Base-by-base conservation (phyloP, 306 rosid species). In the Neltuma alba region DNA sequence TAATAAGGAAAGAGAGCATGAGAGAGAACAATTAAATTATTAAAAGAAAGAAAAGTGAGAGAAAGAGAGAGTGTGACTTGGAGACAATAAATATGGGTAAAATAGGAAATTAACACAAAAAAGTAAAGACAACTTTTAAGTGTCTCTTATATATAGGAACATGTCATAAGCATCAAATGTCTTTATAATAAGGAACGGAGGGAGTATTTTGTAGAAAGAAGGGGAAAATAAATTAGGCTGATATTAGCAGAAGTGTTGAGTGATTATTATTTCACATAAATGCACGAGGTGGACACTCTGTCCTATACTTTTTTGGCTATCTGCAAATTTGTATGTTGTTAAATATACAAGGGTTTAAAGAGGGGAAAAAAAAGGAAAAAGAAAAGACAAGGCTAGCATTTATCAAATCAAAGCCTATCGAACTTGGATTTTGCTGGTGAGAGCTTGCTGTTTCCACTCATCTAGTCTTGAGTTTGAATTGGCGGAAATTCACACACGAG, bases 151-250 rank as follows among this genome's bases (percentile, higher is more conserved):
- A n/a, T n/a, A n/a, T n/a, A n/a, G n/a, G n/a, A n/a, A n/a, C n/a
- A n/a, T n/a, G n/a, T n/a, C n/a, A n/a, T n/a, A n/a, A n/a, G n/a
- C n/a, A n/a, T n/a, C n/a, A n/a, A n/a, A n/a, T n/a, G n/a, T n/a
- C n/a, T n/a, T n/a, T n/a, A n/a, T n/a, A n/a, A n/a, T n/a, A n/a
- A n/a, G n/a, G n/a, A n/a, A n/a, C n/a, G n/a, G n/a, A n/a, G n/a
- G n/a, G n/a, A n/a, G n/a, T 5, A 48, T 47, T 62, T 76, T 67
- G 50, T 67, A 6, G 73, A 23, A 68, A 41, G 73, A 61, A 76
- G 14, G 4, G 33, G 1, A 63, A 33, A 30, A 44, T 61, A 10
- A 20, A 27, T 75, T 40, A 18, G 21, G 15, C 48, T 33, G 57
- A 34, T 45, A 34, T 31, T 44, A 44, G 48, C 16, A 5, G 9